These are phyloP conservation scores for Sanghuangporus baumii DNA, from an alignment of 1,284 basidiomycete species.

Conservation along the genomic window DNA sequence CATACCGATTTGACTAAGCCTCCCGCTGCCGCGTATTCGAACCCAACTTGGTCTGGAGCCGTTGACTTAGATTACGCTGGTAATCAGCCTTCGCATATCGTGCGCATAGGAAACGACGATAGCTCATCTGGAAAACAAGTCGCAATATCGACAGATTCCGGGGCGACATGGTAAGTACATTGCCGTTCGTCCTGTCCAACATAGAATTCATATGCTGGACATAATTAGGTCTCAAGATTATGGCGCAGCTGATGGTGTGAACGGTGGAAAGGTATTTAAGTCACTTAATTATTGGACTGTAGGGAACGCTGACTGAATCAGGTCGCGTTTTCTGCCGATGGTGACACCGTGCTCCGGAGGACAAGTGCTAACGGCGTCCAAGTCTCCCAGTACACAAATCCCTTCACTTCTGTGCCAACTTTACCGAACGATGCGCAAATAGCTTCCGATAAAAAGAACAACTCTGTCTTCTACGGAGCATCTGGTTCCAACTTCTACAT, in stretches of 20 bases:
- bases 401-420: slow-evolving; percentile 44
- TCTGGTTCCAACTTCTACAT: slow-evolving; percentile 50
- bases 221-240: slow-evolving; percentile 33
- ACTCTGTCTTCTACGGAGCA: slow-evolving; percentile 53
- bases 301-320: not conserved
- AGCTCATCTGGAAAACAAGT: slow-evolving; percentile 46
- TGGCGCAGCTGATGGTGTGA: slow-evolving; percentile 45
- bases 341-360: slow-evolving; percentile 52
- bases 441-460: slow-evolving; percentile 55
- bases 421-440: slow-evolving; percentile 49
- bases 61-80: slow-evolving; percentile 57
- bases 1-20: slow-evolving; percentile 43
- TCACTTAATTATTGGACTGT: not conserved
- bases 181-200: not conserved
- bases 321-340: slow-evolving; percentile 52
- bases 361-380: slow-evolving; percentile 42
- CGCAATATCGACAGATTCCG: slow-evolving; percentile 49
- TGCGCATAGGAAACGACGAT: slow-evolving; percentile 46
- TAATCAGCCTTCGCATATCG: slow-evolving; percentile 45
- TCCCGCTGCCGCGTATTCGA: slow-evolving; percentile 37
- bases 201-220: not conserved
- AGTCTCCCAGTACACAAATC: slow-evolving; percentile 44
- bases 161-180: slow-evolving; percentile 39
- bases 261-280: slow-evolving; percentile 38
- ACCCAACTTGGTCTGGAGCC: slow-evolving; percentile 46